Evolutionary conservation across 2,329 filamentous ascomycete species (phyloP), one percentile per base, ranked within the genome.

Genomic region (Fusarium secorum): DNA sequence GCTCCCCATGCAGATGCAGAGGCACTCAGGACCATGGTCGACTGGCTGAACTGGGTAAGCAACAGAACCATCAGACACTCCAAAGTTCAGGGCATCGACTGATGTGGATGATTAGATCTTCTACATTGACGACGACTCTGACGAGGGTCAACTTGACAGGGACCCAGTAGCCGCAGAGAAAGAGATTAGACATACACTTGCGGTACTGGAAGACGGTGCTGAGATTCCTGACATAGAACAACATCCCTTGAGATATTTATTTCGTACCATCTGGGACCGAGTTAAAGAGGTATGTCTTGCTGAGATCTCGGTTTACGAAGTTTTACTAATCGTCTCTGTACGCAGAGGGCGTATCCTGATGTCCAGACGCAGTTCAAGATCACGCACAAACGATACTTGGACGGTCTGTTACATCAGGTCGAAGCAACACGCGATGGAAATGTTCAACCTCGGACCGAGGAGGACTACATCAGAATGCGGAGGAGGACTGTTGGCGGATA

Each of bases 281-380:
- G 49, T 53, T 3, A 18, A 39, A n/a, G 11, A 53, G 20, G 33
- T 22, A 4, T 1, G 4, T 20, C 14, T 11, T 11, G 2, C 33
- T 4, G 2, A 17, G 5, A 38, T 3, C 7, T 17, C 3, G 4
- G 4, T 13, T 1, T 4, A 18, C 1, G 2, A 6, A 14, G 7
- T 0, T 9, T 39, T 14, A 10, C 49, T 53, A 14, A 41, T 18
- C 1, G 14, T 4, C 10, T 13, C 4, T 18, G 14, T 7, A 22
- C 8, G 7, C 7, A 53, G 35, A 39, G 35, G 4, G 33, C 35
- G 5, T 22, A 28, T n/a, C 11, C 24, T 5, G 49, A 53, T 30
- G 20, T 30, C 7, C 33, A 39, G 4, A 41, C 7, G 4, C 49
- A 53, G 15, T 53, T 53, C 35, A 41, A 53, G 24, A 11, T 41